Conservation (phyloP, 169 alveolate species). For the Eimeria maxima region DNA sequence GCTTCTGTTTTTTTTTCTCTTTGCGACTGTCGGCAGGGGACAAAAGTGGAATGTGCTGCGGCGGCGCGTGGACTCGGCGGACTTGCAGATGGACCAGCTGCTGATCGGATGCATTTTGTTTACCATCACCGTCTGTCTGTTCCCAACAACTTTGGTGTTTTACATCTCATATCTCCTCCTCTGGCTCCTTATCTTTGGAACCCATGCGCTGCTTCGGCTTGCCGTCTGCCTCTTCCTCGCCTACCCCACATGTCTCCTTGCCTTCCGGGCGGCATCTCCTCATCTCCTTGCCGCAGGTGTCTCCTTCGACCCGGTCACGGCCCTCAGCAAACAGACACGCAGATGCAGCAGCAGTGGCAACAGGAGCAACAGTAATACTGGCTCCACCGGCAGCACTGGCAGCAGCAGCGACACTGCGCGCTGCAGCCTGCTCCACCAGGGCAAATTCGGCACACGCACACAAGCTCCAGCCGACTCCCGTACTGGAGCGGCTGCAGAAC, state of each 20-base stretch:
- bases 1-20: not conserved
- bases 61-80: conserved; percentile 83
- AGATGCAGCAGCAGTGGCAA: not conserved
- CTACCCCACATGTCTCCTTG: conserved; percentile 54
- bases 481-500: not conserved
- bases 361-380: not conserved
- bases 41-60: conserved; percentile 83
- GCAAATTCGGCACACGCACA: not conserved
- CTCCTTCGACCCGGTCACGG: conserved; percentile 42
- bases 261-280: conserved; percentile 52
- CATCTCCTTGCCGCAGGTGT: conserved; percentile 69
- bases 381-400: not conserved
- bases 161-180: conserved; percentile 74
- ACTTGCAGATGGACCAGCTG: conserved; percentile 82
- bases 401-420: not conserved
- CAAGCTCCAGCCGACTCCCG: not conserved
- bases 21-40: conserved; percentile 69
- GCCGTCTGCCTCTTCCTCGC: conserved; percentile 60
- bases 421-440: not conserved
- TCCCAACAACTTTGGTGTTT: conserved; percentile 79
- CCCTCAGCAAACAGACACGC: conserved; percentile 12
- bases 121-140: conserved; percentile 71
- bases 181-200: conserved; percentile 73
- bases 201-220: conserved; percentile 63
- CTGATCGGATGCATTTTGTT: conserved; percentile 78